These are phyloP conservation scores for Alternaria sp. DNA, from an alignment of 2,329 filamentous ascomycete genomes.

Conservation along the genomic window DNA sequence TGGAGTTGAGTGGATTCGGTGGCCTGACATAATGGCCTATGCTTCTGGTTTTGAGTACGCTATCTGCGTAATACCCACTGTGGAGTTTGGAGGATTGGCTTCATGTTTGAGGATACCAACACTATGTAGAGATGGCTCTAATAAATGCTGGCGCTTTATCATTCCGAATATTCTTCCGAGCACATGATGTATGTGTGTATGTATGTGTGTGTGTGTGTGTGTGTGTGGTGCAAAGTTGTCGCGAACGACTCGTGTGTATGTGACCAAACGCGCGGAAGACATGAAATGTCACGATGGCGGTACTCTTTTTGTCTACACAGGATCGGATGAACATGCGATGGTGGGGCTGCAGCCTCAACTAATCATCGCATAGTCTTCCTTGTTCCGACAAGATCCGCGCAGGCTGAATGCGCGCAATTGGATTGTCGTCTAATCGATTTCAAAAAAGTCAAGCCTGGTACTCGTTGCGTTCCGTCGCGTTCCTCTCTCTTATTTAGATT, in stretches of 20 bases:
- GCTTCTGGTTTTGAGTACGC: slow-evolving; percentile 11
- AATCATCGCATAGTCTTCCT: slow-evolving; percentile 2
- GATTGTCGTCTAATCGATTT: not conserved
- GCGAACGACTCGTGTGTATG: not conserved
- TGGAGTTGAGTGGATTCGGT: slow-evolving; percentile 3
- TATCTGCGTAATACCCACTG: slow-evolving; percentile 21
- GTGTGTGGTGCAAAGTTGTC: not conserved
- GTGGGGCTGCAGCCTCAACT: not conserved
- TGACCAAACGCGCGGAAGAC: not conserved
- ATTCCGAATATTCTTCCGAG: not conserved
- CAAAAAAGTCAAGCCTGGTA: not conserved
- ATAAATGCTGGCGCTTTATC: not conserved
- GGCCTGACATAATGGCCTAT: slow-evolving; percentile 1
- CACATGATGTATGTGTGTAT: not conserved
- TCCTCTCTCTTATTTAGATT: not conserved
- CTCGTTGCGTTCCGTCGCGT: not conserved
- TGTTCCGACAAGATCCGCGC: slow-evolving; percentile 8
- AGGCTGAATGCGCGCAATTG: not conserved
- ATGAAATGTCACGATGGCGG: not conserved
- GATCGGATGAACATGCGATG: not conserved
- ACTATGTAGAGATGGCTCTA: not conserved
- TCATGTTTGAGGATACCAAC: not conserved
- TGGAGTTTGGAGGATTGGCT: slow-evolving; percentile 4
- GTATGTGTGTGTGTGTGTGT: not conserved
- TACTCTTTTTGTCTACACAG: not conserved